Conservation (phyloP, 208 protist genomes). For the Leishmania major region DNA sequence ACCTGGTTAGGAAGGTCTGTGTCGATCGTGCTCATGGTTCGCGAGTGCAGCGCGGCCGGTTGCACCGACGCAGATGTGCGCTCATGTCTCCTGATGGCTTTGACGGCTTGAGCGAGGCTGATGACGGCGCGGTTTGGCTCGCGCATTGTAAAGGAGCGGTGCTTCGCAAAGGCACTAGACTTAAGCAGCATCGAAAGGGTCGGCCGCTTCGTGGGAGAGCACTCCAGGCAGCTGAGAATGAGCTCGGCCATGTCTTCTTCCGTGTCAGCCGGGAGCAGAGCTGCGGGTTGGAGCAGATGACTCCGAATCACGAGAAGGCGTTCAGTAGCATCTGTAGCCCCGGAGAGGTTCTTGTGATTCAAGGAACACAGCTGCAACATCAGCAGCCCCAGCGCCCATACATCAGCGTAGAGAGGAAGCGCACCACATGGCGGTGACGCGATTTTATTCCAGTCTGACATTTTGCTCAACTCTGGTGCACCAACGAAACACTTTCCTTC, state of each 20-base stretch:
- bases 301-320: constrained; percentile 2
- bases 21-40: neutral
- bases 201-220: constrained; percentile 4
- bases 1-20: too few species aligned
- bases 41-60: neutral
- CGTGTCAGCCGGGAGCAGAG: constrained; percentile 8
- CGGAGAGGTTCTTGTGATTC: constrained; percentile 4
- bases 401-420: constrained; percentile 9
- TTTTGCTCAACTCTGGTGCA: constrained; percentile 20
- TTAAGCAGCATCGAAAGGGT: constrained; percentile 2
- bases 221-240: constrained; percentile 19
- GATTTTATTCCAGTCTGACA: neutral
- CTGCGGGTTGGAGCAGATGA: neutral
- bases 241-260: constrained; percentile 11
- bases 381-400: constrained; percentile 23
- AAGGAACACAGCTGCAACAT: constrained; percentile 22
- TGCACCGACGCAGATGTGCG: too few species aligned
- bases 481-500: neutral
- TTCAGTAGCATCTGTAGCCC: neutral
- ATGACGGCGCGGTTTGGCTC: constrained; percentile 21
- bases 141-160: constrained; percentile 3
- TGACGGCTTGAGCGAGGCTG: constrained; percentile 22
- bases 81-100: too few species aligned
- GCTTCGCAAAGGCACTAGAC: constrained; percentile 2
- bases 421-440: neutral